Percentiles rank a stretch among this genome's conserved stretches.
phyloP scores from a whole-genome alignment of 2,329 filamentous ascomycete genomes.

The Neofusicoccum laricinum region DNA sequence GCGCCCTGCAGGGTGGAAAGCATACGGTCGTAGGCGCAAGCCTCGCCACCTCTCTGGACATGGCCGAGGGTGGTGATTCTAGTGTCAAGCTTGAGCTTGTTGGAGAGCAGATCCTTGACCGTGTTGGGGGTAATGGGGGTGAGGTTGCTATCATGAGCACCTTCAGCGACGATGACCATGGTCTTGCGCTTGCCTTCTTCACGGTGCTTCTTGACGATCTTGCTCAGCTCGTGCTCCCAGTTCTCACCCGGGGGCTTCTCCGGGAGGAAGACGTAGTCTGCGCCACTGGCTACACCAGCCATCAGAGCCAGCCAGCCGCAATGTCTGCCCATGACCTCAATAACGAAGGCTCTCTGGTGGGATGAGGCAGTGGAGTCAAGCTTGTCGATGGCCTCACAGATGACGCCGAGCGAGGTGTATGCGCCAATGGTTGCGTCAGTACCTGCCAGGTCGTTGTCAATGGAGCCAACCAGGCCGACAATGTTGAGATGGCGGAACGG shows the following conservation, averaged over 20 bases:
- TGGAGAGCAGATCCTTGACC: slow-evolving; percentile 84
- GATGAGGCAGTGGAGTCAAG: slow-evolving; percentile 94
- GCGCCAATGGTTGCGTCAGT: slow-evolving; percentile 97
- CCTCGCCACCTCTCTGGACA: slow-evolving; percentile 91
- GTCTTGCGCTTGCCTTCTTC: slow-evolving; percentile 91
- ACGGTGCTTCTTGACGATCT: slow-evolving; percentile 77
- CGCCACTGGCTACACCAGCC: slow-evolving; percentile 90
- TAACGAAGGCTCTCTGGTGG: slow-evolving; percentile 93
- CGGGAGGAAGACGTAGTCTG: slow-evolving; percentile 95
- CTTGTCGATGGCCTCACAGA: slow-evolving; percentile 94
- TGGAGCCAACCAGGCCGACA: slow-evolving; percentile 91
- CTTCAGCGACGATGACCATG: slow-evolving; percentile 96
- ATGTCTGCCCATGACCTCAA: slow-evolving; percentile 97
- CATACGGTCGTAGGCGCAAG: slow-evolving; percentile 92
- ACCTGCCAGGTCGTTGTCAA: slow-evolving; percentile 96
- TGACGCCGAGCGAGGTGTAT: slow-evolving; percentile 87
- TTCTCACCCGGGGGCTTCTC: slow-evolving; percentile 85
- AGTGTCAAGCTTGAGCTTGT: slow-evolving; percentile 80
- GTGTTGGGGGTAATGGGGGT: slow-evolving; percentile 77
- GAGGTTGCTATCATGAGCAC: slow-evolving; percentile 79
- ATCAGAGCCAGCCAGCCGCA: slow-evolving; percentile 97
- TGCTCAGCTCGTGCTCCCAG: slow-evolving; percentile 87
- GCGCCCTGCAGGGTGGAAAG: slow-evolving; percentile 90
- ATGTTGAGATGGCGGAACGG: slow-evolving; percentile 90
- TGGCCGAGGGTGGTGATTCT: slow-evolving; percentile 93